These are phyloP conservation scores for Echinochloa phyllopogon DNA, from an alignment of 176 grass and related monocot species.

Conservation along the genomic window DNA sequence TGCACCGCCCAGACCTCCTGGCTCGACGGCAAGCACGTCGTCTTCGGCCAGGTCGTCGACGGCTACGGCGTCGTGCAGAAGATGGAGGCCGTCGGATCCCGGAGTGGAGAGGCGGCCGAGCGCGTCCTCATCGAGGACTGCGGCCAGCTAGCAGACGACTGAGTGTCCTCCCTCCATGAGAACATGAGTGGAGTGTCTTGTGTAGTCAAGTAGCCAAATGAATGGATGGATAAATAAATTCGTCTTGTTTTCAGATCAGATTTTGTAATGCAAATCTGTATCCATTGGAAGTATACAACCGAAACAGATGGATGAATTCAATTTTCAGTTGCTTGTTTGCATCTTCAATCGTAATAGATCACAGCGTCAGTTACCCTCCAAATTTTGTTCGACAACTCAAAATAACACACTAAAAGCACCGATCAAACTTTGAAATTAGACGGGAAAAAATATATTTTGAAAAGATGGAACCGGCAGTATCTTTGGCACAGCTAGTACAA, in stretches of 20 bases:
- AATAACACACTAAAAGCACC: no score
- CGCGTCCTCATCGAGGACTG: conserved; percentile 68
- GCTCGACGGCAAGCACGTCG: conserved; percentile 76
- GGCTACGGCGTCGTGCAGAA: conserved; percentile 64
- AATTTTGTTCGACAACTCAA: no score
- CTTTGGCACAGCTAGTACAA: no score
- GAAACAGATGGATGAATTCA: background rate
- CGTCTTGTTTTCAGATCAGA: background rate
- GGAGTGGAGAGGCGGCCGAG: conserved; percentile 41
- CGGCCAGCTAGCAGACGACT: conserved; percentile 48
- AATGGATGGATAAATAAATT: background rate
- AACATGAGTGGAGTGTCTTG: background rate
- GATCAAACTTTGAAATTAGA: no score
- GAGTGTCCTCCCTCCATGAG: background rate
- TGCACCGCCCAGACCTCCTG: conserved; percentile 62
- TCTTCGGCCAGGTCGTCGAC: conserved; percentile 72
- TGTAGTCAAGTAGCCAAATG: background rate
- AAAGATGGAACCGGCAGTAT: no score
- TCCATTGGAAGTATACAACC: background rate
- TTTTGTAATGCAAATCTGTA: background rate
- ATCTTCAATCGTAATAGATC: no score
- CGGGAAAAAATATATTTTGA: no score
- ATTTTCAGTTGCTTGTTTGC: no score
- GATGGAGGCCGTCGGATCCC: conserved; percentile 65
- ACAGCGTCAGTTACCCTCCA: no score